Evolutionary conservation across 2,329 filamentous ascomycete species (phyloP).

Genomic region (Nemania sp.): DNA sequence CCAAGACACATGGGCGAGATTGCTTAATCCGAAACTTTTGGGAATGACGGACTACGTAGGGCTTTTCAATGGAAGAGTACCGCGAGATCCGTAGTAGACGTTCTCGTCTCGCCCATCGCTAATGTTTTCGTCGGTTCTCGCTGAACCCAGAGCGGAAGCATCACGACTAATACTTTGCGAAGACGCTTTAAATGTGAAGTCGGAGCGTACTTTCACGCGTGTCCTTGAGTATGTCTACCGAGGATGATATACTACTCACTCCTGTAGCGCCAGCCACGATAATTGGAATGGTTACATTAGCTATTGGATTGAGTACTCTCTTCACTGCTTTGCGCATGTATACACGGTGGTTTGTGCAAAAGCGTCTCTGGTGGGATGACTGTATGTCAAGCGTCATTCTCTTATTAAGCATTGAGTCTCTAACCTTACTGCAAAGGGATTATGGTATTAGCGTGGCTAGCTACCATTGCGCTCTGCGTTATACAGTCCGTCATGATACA

Average conservation of each 20-base stretch:
- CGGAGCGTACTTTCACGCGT: neutral
- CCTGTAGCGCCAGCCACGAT: neutral
- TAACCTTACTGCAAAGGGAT: neutral
- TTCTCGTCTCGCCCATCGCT: neutral
- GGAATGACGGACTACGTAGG: neutral
- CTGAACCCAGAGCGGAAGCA: neutral
- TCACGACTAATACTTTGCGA: neutral
- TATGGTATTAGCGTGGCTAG: neutral
- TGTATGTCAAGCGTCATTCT: neutral
- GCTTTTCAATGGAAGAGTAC: neutral
- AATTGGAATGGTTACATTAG: neutral
- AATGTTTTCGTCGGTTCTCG: neutral
- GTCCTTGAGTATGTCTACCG: neutral
- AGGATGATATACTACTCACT: neutral
- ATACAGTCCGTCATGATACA: neutral
- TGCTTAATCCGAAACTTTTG: neutral
- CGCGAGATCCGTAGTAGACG: neutral
- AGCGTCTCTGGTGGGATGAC: neutral
- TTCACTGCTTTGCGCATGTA: neutral
- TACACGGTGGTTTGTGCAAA: neutral
- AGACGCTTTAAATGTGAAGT: neutral
- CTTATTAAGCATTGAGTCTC: neutral
- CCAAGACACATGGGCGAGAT: neutral
- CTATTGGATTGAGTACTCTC: neutral
- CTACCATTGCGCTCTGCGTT: neutral